A percentile compares a stretch with the other conserved stretches of the same genome.
These are phyloP conservation scores for bread wheat (Triticum aestivum) DNA, from an alignment of 176 grass and related monocot species.

Conservation along the genomic window IWGSC_CS_RefSeq_v2.1 NC_057798.1:665678795-665679294, in stretches of 20 bases:
- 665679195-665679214: slow-evolving; percentile 23
- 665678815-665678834: slow-evolving; percentile 40
- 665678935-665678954: slow-evolving; percentile 71
- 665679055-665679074: not conserved
- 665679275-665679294: slow-evolving; percentile 5
- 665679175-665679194: slow-evolving; percentile 33
- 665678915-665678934: slow-evolving; percentile 60
- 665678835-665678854: slow-evolving; percentile 28
- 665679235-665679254: slow-evolving; percentile 12
- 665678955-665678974: slow-evolving; percentile 86
- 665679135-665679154: slow-evolving; percentile 32
- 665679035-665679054: slow-evolving; percentile 33
- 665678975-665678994: slow-evolving; percentile 55
- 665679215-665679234: not conserved
- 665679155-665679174: slow-evolving; percentile 48
- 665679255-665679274: slow-evolving; percentile 15
- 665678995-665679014: slow-evolving; percentile 36
- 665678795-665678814: slow-evolving; percentile 55
- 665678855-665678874: slow-evolving; percentile 33
- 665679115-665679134: slow-evolving; percentile 35
- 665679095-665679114: slow-evolving; percentile 28
- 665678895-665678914: slow-evolving; percentile 60
- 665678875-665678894: slow-evolving; percentile 39
- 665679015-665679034: slow-evolving; percentile 41
- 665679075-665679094: slow-evolving; percentile 15